Evolutionary conservation across 805 yeast genomes (phyloP), one percentile per base, ranked within the genome.

Genomic region (Candida vaughaniae): DNA sequence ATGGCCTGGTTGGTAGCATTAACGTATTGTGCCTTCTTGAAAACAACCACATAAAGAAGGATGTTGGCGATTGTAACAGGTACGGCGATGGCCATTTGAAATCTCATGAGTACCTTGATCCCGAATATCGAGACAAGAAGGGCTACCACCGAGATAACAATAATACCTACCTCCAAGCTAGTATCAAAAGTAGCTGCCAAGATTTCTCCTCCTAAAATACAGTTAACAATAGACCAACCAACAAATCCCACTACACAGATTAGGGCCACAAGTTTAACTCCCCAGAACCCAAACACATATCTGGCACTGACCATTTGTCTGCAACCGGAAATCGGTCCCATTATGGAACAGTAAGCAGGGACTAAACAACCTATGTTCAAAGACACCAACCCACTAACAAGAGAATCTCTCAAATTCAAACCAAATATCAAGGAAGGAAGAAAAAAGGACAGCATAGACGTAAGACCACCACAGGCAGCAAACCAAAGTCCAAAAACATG

Each of bases 201-300:
- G 3, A 64, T 49, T 35, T 63, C 58, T n/a, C 68, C 68, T 2
- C 68, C 69, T 7, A 63, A 43, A 4, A 63, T 65, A 41, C 66
- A 61, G 36, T 63, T 63, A 7, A 63, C 66, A 15, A 63, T 61
- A 5, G 65, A 58, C 69, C 69, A 64, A 2, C 69, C 69, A 15
- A 58, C 44, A 8, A 62, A 61, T 11, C 66, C 62, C 20, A 63
- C 45, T 9, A 60, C 55, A 37, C 62, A 52, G 10, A 63, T 46
- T 6, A 62, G 16, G 1, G 64, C 55, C 1, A 62, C 56, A 16
- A 60, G 42, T 41, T 55, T 54, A 7, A 60, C 58, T 3, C 63
- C 64, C 66, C 67, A 63, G 31, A 45, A 53, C 3, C 69, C 69
- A 38, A 61, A 64, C 8, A 63, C 44, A 33, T 61, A 60, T 29